A percentile compares a stretch with the other conserved stretches of the same genome.
These are phyloP conservation scores for Colletotrichum sp. DNA, from an alignment of 2,329 filamentous ascomycete genomes.

Conservation along the genomic window DNA sequence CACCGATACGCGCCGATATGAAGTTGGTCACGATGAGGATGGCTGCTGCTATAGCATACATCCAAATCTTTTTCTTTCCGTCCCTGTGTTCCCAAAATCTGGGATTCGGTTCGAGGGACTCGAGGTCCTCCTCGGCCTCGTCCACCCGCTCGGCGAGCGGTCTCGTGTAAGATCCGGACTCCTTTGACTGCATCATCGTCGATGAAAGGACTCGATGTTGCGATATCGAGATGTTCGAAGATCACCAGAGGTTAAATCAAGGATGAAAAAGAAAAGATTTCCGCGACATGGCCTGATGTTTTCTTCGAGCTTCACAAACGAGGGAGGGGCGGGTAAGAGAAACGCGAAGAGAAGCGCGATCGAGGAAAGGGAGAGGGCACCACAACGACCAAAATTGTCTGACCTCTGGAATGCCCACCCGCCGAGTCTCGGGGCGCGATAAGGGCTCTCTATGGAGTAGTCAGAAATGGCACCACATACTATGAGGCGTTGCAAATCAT, in stretches of 20 bases:
- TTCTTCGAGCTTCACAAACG: background rate
- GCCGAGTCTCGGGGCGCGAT: background rate
- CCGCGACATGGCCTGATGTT: background rate
- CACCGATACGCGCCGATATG: constrained; percentile 23
- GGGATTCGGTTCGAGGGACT: constrained; percentile 3
- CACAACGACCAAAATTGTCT: constrained; percentile 2
- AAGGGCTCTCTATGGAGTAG: background rate
- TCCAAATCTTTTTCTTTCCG: background rate
- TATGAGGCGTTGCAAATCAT: background rate
- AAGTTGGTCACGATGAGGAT: constrained; percentile 19
- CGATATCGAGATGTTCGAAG: background rate
- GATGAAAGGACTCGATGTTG: background rate
- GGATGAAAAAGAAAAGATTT: background rate
- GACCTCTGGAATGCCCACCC: background rate
- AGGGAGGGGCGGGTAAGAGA: background rate
- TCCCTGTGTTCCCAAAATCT: background rate
- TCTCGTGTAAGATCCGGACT: background rate
- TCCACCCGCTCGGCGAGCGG: constrained; percentile 20
- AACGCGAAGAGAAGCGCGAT: background rate
- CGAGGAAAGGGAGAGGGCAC: constrained; percentile 6
- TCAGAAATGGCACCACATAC: background rate
- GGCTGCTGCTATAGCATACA: background rate
- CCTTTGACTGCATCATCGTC: constrained; percentile 22
- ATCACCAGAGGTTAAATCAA: background rate
- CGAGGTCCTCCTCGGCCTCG: constrained; percentile 23